A percentile compares a stretch with the other conserved stretches of the same genome.
Conservation (phyloP, 2,329 filamentous ascomycete species). For the Ceratocystis harringtonii region DNA sequence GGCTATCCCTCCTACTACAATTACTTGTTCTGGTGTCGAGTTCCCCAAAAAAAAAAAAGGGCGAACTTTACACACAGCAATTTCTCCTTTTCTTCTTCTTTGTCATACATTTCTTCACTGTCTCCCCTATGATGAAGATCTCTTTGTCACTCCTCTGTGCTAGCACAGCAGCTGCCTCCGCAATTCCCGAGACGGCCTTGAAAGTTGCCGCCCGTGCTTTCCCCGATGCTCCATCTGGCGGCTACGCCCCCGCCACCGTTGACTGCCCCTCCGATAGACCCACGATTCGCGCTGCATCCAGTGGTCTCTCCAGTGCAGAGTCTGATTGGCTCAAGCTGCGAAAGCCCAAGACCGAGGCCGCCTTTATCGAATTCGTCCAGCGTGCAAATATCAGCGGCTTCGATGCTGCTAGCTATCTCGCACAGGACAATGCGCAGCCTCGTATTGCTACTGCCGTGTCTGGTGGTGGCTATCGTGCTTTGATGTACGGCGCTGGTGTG, state of each 20-base stretch:
- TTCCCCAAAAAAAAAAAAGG: not conserved
- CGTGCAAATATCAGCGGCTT: conserved; percentile 64
- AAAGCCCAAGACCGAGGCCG: conserved; percentile 54
- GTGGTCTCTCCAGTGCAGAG: conserved; percentile 51
- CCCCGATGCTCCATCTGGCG: conserved; percentile 32
- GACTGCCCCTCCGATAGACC: conserved; percentile 57
- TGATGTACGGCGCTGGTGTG: conserved; percentile 69
- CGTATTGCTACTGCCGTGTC: conserved; percentile 63
- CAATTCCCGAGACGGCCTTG: not conserved
- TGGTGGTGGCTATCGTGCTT: conserved; percentile 74
- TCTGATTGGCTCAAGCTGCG: conserved; percentile 57
- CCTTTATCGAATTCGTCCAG: conserved; percentile 59
- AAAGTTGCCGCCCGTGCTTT: conserved; percentile 22
- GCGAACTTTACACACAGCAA: not conserved
- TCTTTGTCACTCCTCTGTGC: conserved; percentile 9
- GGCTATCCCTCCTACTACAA: not conserved
- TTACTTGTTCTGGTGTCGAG: not conserved
- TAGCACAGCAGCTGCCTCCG: conserved; percentile 11
- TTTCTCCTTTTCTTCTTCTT: not conserved
- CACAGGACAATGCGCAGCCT: conserved; percentile 29
- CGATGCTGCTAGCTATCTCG: conserved; percentile 59
- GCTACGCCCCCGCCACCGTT: conserved; percentile 56
- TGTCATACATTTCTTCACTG: not conserved
- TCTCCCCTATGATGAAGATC: conserved; percentile 7
- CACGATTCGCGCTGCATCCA: conserved; percentile 45